These are phyloP conservation scores for Dianthus caryophyllus DNA, from an alignment of 148 eudicot species.

Conservation along the genomic window DNA sequence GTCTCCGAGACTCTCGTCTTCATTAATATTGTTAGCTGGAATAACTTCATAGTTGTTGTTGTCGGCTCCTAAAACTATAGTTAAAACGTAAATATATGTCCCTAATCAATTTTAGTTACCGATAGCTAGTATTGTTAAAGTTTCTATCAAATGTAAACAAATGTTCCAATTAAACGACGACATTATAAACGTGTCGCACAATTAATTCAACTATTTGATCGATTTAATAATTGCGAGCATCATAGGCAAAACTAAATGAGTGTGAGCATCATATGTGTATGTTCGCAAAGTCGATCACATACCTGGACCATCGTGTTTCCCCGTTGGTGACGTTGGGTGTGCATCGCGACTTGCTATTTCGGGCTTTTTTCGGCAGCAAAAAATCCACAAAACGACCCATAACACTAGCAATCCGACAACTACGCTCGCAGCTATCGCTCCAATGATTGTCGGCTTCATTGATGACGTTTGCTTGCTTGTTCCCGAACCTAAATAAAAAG, in stretches of 20 bases:
- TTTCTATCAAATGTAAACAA: no score
- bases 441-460: constrained; percentile 2
- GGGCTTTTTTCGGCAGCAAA: neutral
- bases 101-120: no score
- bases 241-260: no score
- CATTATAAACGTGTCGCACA: no score
- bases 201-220: no score
- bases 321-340: neutral
- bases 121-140: no score
- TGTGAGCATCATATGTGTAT: no score
- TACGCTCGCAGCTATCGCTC: neutral
- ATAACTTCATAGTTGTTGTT: neutral
- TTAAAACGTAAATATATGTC: no score
- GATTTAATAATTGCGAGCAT: no score
- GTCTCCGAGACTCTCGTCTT: neutral
- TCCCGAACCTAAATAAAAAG: neutral
- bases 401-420: neutral
- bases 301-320: neutral
- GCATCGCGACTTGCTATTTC: neutral
- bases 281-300: neutral
- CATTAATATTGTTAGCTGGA: neutral
- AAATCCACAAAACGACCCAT: constrained; percentile 1
- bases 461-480: neutral
- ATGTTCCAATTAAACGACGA: no score
- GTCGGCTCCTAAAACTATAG: neutral